Evolutionary conservation across 2,329 filamentous ascomycete species (phyloP), one percentile per base, ranked within the genome.

Genomic region (Microdochium bolleyi): DNA sequence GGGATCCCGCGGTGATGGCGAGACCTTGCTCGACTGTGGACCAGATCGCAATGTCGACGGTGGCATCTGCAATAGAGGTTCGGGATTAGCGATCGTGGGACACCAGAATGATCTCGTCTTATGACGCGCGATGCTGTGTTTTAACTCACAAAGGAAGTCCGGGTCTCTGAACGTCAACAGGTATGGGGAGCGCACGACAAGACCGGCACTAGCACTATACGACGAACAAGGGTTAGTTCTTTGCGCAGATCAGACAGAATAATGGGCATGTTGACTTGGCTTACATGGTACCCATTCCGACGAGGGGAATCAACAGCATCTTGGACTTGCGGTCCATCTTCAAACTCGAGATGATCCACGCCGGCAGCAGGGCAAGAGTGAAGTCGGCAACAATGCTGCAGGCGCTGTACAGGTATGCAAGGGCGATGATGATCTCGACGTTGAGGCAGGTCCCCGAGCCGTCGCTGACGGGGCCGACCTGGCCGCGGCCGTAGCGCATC

Each of bases 1-100:
- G 67, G 24, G 70, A 70, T n/a, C 72, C 73, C 8, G 75, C 76
- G 7, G 71, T 71, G 56, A 79, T 72, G 49, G 74, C 73, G 1
- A 79, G 66, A 13, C 72, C 73, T 34, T 72, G 65, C 52, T 79
- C 77, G 7, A 72, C 64, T 0, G 70, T 73, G 1, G 74, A 76
- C 73, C 74, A 78, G 57, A 78, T 73, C 16, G 74, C 73, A 50
- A 76, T 72, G 53, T 71, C 68, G 49, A 67, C 52, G 0, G 73
- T 75, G 24, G 68, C 67, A 60, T 60, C 70, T 68, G 48, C 1
- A 4, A 3, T 19, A 5, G 11, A 48, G 8, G 41, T 30, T 8
- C 2, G 21, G 8, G 13, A 49, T 54, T 49, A 51, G 52, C 48
- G 4, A 10, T 50, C 19, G 32, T 51, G 41, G 37, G 32, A n/a